These are phyloP conservation scores for Aegle marmelos DNA, from an alignment of 345 rosid genomes.

Conservation along the genomic window DNA sequence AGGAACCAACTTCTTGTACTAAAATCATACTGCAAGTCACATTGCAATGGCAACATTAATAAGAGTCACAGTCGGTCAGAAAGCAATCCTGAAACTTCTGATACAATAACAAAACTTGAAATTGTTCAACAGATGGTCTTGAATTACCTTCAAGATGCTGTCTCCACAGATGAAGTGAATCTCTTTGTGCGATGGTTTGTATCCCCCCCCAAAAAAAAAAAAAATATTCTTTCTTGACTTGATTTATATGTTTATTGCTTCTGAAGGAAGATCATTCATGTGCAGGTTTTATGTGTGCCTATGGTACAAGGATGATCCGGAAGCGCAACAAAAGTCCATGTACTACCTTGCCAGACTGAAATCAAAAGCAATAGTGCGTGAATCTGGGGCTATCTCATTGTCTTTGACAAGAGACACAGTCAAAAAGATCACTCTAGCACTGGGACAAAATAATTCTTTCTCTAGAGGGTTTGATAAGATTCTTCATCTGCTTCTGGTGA, in stretches of 20 bases:
- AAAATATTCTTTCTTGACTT: constrained; percentile 10
- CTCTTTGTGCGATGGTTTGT: constrained; percentile 88
- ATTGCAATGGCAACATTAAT: constrained; percentile 43
- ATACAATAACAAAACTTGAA: constrained; percentile 58
- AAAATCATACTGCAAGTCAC: constrained; percentile 69
- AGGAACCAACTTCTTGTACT: constrained; percentile 82
- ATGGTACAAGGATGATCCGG: constrained; percentile 93
- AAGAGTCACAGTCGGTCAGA: constrained; percentile 19
- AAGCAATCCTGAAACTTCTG: constrained; percentile 37
- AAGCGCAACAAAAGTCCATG: constrained; percentile 60
- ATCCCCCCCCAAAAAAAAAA: constrained; percentile 8
- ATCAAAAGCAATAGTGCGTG: constrained; percentile 79
- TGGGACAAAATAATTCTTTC: constrained; percentile 92
- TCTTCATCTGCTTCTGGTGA: constrained; percentile 93
- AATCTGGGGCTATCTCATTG: constrained; percentile 58
- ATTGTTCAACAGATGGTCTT: constrained; percentile 83
- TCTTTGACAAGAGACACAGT: constrained; percentile 63
- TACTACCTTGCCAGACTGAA: constrained; percentile 78
- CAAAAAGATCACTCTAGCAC: constrained; percentile 78
- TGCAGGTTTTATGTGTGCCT: constrained; percentile 93
- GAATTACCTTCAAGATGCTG: constrained; percentile 86
- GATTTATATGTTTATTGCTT: constrained; percentile 19
- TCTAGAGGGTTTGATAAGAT: constrained; percentile 97
- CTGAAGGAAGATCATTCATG: constrained; percentile 17
- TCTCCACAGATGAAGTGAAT: constrained; percentile 73